Evolutionary conservation across 2,329 filamentous ascomycete genomes (phyloP), one percentile per base, ranked within the genome.

Genomic region (Cladobotryum mycophilum): DNA sequence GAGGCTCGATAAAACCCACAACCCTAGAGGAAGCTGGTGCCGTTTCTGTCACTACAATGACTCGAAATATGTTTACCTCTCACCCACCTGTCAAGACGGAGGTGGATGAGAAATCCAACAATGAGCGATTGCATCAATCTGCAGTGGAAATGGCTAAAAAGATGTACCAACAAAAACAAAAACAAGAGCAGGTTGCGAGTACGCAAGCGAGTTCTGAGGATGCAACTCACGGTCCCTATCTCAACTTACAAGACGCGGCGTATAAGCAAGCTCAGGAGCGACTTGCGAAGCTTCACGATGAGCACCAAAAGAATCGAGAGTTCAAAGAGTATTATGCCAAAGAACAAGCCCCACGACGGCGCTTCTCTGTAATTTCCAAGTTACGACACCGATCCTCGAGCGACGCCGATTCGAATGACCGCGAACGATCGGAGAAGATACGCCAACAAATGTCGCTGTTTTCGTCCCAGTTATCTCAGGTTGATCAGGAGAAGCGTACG

Each of bases 71-170:
- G 81, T 95, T 86, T 63, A 89, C 86, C 0, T 84, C 87, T 1
- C 72, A 81, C 34, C 89, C 90, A 4, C 85, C 84, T 0, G 81
- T 95, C 3, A 76, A 81, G 22, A 72, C 79, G 2, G 88, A 95
- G 61, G 70, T 82, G 0, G 85, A 93, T 38, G 89, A 96, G 61
- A 79, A 84, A 65, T 83, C 80, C 54, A 81, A 80, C 52, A 80
- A 84, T 41, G 86, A 89, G 57, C 82, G 84, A 4, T 73, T 95
- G 3, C 86, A 85, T 56, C 88, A 89, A 30, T 92, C 89, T 17
- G 89, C 91, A 2, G 74, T 96, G 3, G 88, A 87, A 11, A 95
- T 96, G 89, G 90, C 91, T 6, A 87, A 85, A 67, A 82, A 86
- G 58, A 92, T 96, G 83, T 96, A 90, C 63, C 80, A 75, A 11